These are phyloP conservation scores for Cercophora samala DNA, from an alignment of 495 filamentous ascomycete species.

Conservation along the genomic window DNA sequence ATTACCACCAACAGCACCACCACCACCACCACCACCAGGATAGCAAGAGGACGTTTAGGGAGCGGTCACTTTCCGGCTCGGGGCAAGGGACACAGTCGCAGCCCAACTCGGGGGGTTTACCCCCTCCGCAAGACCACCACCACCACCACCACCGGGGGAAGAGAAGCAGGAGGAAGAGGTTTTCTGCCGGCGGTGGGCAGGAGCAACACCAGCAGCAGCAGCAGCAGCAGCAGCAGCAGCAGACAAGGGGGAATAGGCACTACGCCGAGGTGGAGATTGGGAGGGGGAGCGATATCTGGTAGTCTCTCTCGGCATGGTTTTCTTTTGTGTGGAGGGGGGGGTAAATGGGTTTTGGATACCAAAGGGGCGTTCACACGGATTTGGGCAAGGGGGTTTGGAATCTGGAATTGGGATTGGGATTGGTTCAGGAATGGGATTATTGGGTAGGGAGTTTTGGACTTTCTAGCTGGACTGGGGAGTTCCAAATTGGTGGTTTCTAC, in stretches of 20 bases:
- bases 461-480: background rate
- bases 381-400: background rate
- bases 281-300: conserved; percentile 30
- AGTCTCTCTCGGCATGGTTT: background rate
- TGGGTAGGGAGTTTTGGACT: background rate
- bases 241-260: conserved; percentile 14
- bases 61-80: background rate
- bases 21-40: background rate
- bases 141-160: background rate
- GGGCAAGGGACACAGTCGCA: background rate
- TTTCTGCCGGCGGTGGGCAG: conserved; percentile 11
- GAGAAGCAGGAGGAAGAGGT: conserved; percentile 7
- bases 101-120: background rate
- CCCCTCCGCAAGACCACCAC: too few species aligned
- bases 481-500: background rate
- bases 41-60: conserved; percentile 1
- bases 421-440: background rate
- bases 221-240: too few species aligned
- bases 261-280: conserved; percentile 32
- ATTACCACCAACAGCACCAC: background rate
- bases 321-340: background rate
- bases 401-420: background rate
- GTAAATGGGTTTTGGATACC: too few species aligned
- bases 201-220: too few species aligned
- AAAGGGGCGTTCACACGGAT: too few species aligned